A percentile compares a stretch with the other conserved stretches of the same genome.
Evolutionary conservation across 78 protist species (phyloP).

Genomic region (Protostelium mycophagum): DNA sequence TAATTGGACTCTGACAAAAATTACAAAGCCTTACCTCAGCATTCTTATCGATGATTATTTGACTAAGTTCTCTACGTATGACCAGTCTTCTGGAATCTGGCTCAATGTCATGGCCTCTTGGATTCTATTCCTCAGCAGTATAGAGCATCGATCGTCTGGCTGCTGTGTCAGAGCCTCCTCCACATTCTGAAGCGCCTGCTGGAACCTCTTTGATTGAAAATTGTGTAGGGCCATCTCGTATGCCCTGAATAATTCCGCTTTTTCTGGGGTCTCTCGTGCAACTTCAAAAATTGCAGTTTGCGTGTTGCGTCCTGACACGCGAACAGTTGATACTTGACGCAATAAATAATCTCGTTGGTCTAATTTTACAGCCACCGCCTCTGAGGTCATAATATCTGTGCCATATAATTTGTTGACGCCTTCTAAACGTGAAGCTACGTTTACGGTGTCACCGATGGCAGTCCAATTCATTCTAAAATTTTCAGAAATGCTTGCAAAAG

Average conservation of each 20-base stretch:
- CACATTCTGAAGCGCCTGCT: neutral
- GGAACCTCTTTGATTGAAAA: neutral
- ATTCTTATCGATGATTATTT: neutral
- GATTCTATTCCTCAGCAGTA: neutral
- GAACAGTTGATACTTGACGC: neutral
- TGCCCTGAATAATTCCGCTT: neutral
- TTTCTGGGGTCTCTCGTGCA: neutral
- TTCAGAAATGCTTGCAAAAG: too few species aligned
- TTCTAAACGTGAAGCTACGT: neutral
- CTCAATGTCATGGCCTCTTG: neutral
- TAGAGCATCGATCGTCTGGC: neutral
- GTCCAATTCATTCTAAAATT: neutral
- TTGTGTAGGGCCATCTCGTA: neutral
- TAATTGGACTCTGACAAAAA: too few species aligned
- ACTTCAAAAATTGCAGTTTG: neutral
- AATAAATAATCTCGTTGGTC: neutral
- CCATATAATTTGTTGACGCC: neutral
- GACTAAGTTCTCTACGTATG: neutral
- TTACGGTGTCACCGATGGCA: neutral
- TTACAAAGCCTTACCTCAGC: too few species aligned
- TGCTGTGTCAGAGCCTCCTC: neutral
- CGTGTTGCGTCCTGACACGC: neutral
- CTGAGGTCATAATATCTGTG: neutral
- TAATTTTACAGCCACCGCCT: neutral
- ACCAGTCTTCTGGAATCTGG: neutral